These are phyloP conservation scores for Theobroma grandiflorum DNA, from an alignment of 441 rosid species.

Conservation along the genomic window DNA sequence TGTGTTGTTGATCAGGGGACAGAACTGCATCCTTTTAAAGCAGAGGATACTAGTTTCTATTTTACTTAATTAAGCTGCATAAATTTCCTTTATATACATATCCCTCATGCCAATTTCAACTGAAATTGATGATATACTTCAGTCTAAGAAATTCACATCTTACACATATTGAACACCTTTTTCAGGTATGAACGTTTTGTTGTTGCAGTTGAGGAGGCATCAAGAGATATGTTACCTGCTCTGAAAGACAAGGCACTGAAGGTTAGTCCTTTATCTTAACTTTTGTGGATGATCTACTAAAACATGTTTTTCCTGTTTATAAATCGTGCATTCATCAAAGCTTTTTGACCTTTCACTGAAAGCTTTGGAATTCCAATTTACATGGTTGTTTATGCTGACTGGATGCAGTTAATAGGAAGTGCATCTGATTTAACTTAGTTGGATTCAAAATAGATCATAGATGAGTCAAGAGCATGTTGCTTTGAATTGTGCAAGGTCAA, in stretches of 20 bases:
- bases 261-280: conserved; percentile 47
- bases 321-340: conserved; percentile 9
- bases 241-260: conserved; percentile 89
- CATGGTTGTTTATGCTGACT: background rate
- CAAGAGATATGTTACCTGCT: conserved; percentile 86
- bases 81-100: conserved; percentile 5
- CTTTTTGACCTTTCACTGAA: background rate
- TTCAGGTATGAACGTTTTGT: conserved; percentile 89
- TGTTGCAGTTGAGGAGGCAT: conserved; percentile 89
- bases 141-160: conserved; percentile 7
- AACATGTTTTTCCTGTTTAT: background rate
- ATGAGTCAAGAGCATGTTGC: background rate
- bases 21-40: background rate
- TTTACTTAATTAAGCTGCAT: background rate
- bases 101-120: background rate
- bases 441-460: conserved; percentile 7
- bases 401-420: conserved; percentile 1
- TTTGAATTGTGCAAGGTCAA: background rate
- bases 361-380: conserved; percentile 9
- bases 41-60: background rate
- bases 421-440: background rate
- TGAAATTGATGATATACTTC: background rate
- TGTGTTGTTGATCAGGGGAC: background rate
- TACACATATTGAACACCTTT: conserved; percentile 17
- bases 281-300: background rate